A percentile compares a stretch with the other conserved stretches of the same genome.
These are phyloP conservation scores for Metschnikowia gruessii DNA, from an alignment of 805 yeast species.

Conservation along the genomic window DNA sequence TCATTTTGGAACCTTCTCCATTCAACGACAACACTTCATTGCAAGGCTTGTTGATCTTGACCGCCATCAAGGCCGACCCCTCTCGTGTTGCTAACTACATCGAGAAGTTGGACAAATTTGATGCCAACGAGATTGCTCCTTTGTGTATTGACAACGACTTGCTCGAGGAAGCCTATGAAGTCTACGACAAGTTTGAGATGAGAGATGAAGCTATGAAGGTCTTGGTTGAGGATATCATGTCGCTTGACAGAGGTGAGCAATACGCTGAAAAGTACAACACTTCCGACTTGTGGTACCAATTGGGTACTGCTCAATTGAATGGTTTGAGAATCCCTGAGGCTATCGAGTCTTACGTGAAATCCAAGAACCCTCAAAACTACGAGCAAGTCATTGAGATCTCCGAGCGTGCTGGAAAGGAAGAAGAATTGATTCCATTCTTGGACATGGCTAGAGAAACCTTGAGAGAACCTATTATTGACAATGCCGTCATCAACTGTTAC, in stretches of 20 bases:
- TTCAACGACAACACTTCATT: conserved; percentile 92
- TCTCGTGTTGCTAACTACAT: conserved; percentile 78
- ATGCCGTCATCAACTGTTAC: conserved; percentile 82
- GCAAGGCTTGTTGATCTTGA: conserved; percentile 87
- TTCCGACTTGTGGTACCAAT: conserved; percentile 88
- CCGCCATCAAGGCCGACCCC: conserved; percentile 94
- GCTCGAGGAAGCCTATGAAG: conserved; percentile 91
- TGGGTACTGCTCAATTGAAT: conserved; percentile 93
- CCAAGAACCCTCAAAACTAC: conserved; percentile 86
- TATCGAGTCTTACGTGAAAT: conserved; percentile 85
- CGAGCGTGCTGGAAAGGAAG: conserved; percentile 94
- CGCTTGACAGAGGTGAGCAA: conserved; percentile 90
- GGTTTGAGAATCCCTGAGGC: conserved; percentile 92
- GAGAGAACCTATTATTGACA: conserved; percentile 91
- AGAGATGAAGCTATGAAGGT: conserved; percentile 81
- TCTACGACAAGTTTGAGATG: conserved; percentile 80
- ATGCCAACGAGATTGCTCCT: conserved; percentile 91
- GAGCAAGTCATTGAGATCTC: conserved; percentile 90
- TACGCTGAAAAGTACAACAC: conserved; percentile 87
- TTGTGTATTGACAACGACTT: conserved; percentile 85
- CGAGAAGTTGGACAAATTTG: conserved; percentile 86
- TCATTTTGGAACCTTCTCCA: conserved; percentile 95
- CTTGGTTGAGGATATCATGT: conserved; percentile 87
- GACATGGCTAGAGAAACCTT: conserved; percentile 87
- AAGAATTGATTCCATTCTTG: conserved; percentile 83